Conservation (phyloP, 331 rosid species). For the Cydonia oblonga region DNA sequence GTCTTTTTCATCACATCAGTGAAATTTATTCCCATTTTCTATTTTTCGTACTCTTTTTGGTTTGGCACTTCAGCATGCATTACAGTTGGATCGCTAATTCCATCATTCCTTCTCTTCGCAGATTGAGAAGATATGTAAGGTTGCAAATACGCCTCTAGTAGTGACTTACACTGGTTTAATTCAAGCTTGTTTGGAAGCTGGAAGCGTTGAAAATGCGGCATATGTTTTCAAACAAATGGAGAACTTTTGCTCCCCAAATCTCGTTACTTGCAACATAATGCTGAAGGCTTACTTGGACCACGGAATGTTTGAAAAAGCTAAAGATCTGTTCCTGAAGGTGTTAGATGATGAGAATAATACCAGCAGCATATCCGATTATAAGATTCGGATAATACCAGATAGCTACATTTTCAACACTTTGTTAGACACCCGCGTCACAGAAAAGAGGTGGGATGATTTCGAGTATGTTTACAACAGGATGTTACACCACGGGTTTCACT, state of each 20-base stretch:
- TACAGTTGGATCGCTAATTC: slow-evolving; percentile 12
- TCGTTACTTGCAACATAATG: slow-evolving; percentile 73
- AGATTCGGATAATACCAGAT: slow-evolving; percentile 55
- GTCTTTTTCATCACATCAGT: not conserved
- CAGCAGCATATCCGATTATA: slow-evolving; percentile 31
- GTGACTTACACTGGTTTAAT: slow-evolving; percentile 91
- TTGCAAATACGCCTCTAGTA: slow-evolving; percentile 86
- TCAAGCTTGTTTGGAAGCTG: slow-evolving; percentile 73
- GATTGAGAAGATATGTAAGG: slow-evolving; percentile 86
- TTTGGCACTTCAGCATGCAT: not conserved
- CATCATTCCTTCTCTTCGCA: slow-evolving; percentile 25
- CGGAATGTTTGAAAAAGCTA: slow-evolving; percentile 71
- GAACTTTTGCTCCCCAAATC: slow-evolving; percentile 73
- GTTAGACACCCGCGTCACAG: slow-evolving; percentile 47
- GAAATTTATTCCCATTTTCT: not conserved
- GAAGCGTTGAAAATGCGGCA: slow-evolving; percentile 50
- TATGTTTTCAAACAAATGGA: slow-evolving; percentile 67
- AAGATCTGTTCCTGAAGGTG: slow-evolving; percentile 45
- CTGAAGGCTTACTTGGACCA: slow-evolving; percentile 60
- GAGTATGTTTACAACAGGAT: slow-evolving; percentile 41
- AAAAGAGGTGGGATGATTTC: slow-evolving; percentile 71
- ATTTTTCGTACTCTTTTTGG: not conserved
- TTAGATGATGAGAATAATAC: too few species aligned
- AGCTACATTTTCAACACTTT: slow-evolving; percentile 70
- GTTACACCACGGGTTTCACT: slow-evolving; percentile 57